These are phyloP conservation scores for Pseudozyma pruni DNA, from an alignment of 1,284 basidiomycete genomes.

Conservation along the genomic window DNA sequence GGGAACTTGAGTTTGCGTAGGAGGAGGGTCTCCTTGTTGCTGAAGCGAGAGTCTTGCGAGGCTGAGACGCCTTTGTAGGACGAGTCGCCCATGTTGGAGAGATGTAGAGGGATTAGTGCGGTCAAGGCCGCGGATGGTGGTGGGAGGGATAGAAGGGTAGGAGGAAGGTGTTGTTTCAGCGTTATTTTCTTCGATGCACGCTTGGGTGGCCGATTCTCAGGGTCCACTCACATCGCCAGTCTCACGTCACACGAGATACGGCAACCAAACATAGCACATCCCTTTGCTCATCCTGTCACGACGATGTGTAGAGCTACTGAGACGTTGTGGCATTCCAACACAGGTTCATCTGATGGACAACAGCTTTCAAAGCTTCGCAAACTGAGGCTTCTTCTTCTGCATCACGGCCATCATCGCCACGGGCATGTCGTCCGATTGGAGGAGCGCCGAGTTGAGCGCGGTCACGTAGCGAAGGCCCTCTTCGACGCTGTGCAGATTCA, in stretches of 20 bases:
- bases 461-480: slow-evolving; percentile 84
- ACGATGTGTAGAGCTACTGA: too few relatives aligned
- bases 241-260: too few relatives aligned
- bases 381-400: slow-evolving; percentile 68
- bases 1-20: slow-evolving; percentile 88
- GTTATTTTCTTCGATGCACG: too few relatives aligned
- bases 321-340: too few relatives aligned
- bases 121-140: neutral
- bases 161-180: slow-evolving; percentile 4
- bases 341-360: too few relatives aligned
- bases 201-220: too few relatives aligned
- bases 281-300: too few relatives aligned
- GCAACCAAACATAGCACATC: too few relatives aligned
- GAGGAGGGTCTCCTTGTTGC: slow-evolving; percentile 90
- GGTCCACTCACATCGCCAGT: too few relatives aligned
- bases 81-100: slow-evolving; percentile 35
- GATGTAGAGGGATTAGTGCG: neutral
- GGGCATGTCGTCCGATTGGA: slow-evolving; percentile 76
- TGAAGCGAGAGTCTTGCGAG: slow-evolving; percentile 75
- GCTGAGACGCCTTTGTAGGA: slow-evolving; percentile 52
- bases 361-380: slow-evolving; percentile 64
- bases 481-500: slow-evolving; percentile 71
- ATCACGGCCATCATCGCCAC: slow-evolving; percentile 70
- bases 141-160: neutral
- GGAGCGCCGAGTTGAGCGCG: slow-evolving; percentile 78